A percentile compares a stretch with the other conserved stretches of the same genome.
Conservation (phyloP, 176 grass and related monocot species). For the Aegilops bicornis region DNA sequence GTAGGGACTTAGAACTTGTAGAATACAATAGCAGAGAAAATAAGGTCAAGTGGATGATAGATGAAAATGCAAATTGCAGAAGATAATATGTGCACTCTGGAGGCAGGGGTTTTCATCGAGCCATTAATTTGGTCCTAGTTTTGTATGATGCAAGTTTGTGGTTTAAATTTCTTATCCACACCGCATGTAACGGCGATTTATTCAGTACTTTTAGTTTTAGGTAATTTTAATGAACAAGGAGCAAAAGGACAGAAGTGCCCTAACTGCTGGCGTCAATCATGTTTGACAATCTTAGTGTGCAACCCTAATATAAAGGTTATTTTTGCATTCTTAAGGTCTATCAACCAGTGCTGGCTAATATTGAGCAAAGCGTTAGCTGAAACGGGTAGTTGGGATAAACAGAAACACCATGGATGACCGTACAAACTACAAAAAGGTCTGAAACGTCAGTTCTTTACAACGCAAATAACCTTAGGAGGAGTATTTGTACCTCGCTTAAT, state of each 20-base stretch:
- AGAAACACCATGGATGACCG: not conserved
- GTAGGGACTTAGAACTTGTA: constrained; percentile 1
- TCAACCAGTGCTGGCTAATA: constrained; percentile 15
- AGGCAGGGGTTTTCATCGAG: not conserved
- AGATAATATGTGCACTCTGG: constrained; percentile 12
- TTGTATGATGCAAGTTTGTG: not conserved
- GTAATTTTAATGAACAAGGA: not conserved
- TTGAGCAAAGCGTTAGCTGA: not conserved
- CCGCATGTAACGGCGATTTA: not conserved
- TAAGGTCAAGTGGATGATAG: not conserved
- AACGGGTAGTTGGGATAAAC: constrained; percentile 15
- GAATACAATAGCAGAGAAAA: not conserved
- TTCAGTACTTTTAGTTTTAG: not conserved
- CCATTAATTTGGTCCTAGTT: not conserved
- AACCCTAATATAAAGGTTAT: not conserved
- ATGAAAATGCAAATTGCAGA: constrained; percentile 19
- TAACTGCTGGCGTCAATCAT: constrained; percentile 9
- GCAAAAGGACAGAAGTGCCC: constrained; percentile 1
- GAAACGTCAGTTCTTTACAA: not conserved
- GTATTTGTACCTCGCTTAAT: constrained; percentile 55
- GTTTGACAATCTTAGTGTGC: not conserved
- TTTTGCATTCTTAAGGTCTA: constrained; percentile 4
- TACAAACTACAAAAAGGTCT: not conserved
- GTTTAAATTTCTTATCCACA: constrained; percentile 13
- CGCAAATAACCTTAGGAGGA: constrained; percentile 7